phyloP scores from a whole-genome alignment of 306 rosid genomes.

The Hylodesmum podocarpum region DNA sequence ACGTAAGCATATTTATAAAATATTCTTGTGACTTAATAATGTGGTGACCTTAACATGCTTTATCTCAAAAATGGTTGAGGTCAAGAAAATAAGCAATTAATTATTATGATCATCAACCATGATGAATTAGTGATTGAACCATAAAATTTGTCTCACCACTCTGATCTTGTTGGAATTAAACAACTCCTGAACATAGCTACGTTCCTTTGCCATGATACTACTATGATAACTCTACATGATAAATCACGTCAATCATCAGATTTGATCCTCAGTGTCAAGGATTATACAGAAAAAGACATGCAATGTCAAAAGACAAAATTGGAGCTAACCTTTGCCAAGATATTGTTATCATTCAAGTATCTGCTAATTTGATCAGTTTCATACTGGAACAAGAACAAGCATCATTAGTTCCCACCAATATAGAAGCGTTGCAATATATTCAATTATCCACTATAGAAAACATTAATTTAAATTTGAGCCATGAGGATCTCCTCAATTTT shows the following conservation, averaged over 20 bases:
- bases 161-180: slow-evolving; percentile 84
- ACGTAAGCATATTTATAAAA: background rate
- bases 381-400: slow-evolving; percentile 52
- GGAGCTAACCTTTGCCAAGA: slow-evolving; percentile 79
- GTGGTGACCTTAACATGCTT: background rate
- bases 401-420: slow-evolving; percentile 20
- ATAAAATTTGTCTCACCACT: slow-evolving; percentile 61
- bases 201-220: slow-evolving; percentile 78
- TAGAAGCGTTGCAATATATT: background rate
- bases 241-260: slow-evolving; percentile 39
- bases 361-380: slow-evolving; percentile 79
- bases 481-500: slow-evolving; percentile 1
- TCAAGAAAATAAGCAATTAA: background rate
- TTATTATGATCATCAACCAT: background rate
- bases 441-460: slow-evolving; percentile 18
- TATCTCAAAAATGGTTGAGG: too few species aligned
- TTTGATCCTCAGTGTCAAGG: slow-evolving; percentile 18
- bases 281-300: slow-evolving; percentile 17
- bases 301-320: slow-evolving; percentile 24
- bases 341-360: slow-evolving; percentile 66
- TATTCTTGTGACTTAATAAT: background rate
- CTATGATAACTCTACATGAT: slow-evolving; percentile 77
- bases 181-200: slow-evolving; percentile 72
- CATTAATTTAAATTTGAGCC: slow-evolving; percentile 13
- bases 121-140: slow-evolving; percentile 10